These are phyloP conservation scores for Podospora appendiculata DNA, from an alignment of 495 filamentous ascomycete genomes.

Conservation along the genomic window DNA sequence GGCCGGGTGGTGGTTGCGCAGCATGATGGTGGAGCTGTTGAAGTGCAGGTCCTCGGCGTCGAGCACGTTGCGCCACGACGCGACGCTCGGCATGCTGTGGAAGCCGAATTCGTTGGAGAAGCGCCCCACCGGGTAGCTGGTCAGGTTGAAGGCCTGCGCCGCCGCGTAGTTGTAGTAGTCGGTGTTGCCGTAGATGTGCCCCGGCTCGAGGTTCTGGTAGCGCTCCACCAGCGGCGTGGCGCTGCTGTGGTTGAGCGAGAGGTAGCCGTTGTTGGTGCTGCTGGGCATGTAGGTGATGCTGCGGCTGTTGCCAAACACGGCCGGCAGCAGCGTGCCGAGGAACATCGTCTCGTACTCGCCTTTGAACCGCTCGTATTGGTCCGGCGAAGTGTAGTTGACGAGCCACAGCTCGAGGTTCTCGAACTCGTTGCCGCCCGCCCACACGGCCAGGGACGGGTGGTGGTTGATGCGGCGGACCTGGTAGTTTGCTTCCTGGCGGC, in stretches of 20 bases:
- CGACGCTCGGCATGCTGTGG: conserved; percentile 58
- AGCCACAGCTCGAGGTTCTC: conserved; percentile 47
- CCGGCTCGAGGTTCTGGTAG: conserved; percentile 50
- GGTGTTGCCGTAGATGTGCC: conserved; percentile 58
- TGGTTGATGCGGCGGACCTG: conserved; percentile 58
- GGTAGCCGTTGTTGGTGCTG: conserved; percentile 60
- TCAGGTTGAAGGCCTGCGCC: conserved; percentile 46
- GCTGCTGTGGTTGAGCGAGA: conserved; percentile 47
- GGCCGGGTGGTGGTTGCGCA: conserved; percentile 62
- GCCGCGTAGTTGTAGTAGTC: conserved; percentile 64
- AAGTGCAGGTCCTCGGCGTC: conserved; percentile 45
- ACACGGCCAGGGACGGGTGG: conserved; percentile 59
- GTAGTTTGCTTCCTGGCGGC: conserved; percentile 50
- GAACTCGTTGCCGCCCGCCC: conserved; percentile 62
- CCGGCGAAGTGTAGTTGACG: conserved; percentile 38
- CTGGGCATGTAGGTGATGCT: conserved; percentile 63
- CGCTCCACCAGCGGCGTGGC: conserved; percentile 52
- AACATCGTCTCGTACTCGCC: conserved; percentile 58
- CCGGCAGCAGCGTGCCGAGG: conserved; percentile 49
- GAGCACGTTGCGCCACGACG: conserved; percentile 52
- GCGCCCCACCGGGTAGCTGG: conserved; percentile 51
- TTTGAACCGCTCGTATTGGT: conserved; percentile 33
- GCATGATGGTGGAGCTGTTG: conserved; percentile 51
- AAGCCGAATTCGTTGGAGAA: conserved; percentile 64
- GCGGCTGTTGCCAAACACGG: conserved; percentile 55